Evolutionary conservation across 345 rosid species (phyloP), one percentile per base, ranked within the genome.

Genomic region (Mangifera indica): DNA sequence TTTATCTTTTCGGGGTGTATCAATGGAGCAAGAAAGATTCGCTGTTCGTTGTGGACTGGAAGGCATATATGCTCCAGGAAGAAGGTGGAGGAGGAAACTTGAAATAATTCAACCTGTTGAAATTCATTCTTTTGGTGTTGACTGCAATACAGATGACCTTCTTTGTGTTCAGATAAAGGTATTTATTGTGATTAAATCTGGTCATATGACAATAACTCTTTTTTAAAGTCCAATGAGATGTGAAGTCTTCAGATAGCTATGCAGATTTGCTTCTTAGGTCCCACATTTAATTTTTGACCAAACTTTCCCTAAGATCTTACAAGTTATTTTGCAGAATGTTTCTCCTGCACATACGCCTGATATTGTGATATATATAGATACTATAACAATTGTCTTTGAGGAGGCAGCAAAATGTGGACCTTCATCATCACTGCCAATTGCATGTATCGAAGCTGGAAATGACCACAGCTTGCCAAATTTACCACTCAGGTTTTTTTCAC

Each of bases 151-250:
- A 40, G 92, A 89, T 82, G 96, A 96, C 76, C 93, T 93, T 83
- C 90, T 96, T 44, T 93, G 93, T 68, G 96, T 96, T 75, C 98
- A 89, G 87, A 88, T 96, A 83, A 93, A 87, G 98, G 98, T 93
- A 67, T 18, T 77, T 42, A n/a, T 72, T 76, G 63, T 76, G 42
- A 73, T 26, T 55, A n/a, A n/a, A 25, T 51, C 22, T 32, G n/a
- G 52, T 54, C 58, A 55, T 77, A 14, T 7, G 52, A 59, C 17
- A 58, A 20, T 66, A n/a, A 46, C 4, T 22, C 18, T 52, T 45
- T 12, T 37, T 40, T 25, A n/a, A n/a, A n/a, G n/a, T 8, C 52
- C 63, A 21, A 37, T 26, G 10, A 29, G 48, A 48, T 15, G 56
- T 46, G 48, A 64, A 46, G 46, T 40, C 6, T 21, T 24, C 29